Evolutionary conservation across 2,329 filamentous ascomycete species (phyloP).

Genomic region (Ceratocystis smalleyi): DNA sequence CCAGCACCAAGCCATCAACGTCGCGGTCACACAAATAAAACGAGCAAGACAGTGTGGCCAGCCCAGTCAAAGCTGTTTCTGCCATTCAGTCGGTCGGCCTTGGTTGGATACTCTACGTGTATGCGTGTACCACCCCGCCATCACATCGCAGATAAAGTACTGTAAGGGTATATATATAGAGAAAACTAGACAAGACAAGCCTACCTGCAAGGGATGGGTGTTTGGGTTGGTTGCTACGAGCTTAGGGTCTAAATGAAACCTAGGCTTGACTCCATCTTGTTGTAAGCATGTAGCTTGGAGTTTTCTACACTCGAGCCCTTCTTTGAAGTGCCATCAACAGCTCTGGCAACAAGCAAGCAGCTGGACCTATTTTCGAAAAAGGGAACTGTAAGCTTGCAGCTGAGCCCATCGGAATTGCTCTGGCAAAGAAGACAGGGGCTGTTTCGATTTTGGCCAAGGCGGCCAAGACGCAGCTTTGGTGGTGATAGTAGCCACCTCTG

Average conservation of each 20-base stretch:
- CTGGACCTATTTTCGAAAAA: not conserved
- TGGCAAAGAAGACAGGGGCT: not conserved
- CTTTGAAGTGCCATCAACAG: not conserved
- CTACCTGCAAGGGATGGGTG: not conserved
- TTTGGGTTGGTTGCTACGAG: not conserved
- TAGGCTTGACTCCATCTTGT: not conserved
- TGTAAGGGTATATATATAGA: not conserved
- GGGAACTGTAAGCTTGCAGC: not conserved
- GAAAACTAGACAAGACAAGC: not conserved
- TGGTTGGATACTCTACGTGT: not conserved
- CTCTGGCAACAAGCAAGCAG: not conserved
- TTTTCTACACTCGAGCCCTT: no score
- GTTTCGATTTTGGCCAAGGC: not conserved
- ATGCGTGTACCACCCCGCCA: not conserved
- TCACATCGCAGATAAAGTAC: slow-evolving; percentile 3
- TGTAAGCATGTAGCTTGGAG: not conserved
- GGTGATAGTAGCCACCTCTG: not conserved
- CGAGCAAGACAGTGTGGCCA: not conserved
- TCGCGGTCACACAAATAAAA: not conserved
- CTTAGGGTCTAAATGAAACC: not conserved
- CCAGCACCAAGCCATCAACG: not conserved
- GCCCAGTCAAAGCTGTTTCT: not conserved
- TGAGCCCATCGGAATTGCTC: not conserved
- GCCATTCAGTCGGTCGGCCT: no score
- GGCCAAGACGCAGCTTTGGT: not conserved